phyloP scores from a whole-genome alignment of 108 stramenopile species.

The Cyclostephanos tholiformis region DNA sequence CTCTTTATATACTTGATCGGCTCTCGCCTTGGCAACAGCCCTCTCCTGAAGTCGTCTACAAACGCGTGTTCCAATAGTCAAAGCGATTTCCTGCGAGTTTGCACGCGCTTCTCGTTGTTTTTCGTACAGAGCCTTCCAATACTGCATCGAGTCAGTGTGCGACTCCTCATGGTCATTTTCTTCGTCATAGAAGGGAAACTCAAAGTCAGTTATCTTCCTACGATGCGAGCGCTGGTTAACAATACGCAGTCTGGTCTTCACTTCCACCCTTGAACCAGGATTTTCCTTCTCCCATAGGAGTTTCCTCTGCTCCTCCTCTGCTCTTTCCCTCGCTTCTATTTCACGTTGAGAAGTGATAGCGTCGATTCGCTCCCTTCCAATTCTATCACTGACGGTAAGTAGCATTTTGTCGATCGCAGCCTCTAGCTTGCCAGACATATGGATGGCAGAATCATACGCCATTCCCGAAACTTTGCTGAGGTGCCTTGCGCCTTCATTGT shows the following conservation, averaged over 20 bases:
- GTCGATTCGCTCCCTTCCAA: conserved; percentile 82
- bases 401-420: conserved; percentile 79
- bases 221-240: conserved; percentile 34
- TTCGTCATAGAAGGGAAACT: conserved; percentile 85
- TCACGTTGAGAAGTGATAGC: conserved; percentile 73
- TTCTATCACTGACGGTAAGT: conserved; percentile 71
- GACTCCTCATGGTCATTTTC: conserved; percentile 77
- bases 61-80: conserved; percentile 46
- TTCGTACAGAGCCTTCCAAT: conserved; percentile 80
- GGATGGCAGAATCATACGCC: conserved; percentile 72
- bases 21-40: conserved; percentile 37
- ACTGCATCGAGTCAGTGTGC: conserved; percentile 62
- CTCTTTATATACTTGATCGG: conserved; percentile 36
- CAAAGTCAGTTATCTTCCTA: conserved; percentile 70
- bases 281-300: conserved; percentile 62
- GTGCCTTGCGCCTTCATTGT: conserved; percentile 62
- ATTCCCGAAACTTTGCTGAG: conserved; percentile 62
- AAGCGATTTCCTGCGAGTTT: conserved; percentile 49
- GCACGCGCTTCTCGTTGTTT: conserved; percentile 61
- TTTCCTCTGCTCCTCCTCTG: conserved; percentile 73
- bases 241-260: conserved; percentile 34
- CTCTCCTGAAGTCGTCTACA: conserved; percentile 35
- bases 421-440: conserved; percentile 83
- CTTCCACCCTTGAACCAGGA: conserved; percentile 36
- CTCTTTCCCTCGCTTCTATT: conserved; percentile 73